phyloP scores from a whole-genome alignment of 345 rosid genomes.

The thale cress (Arabidopsis thaliana) region TAIR10.1 NC_003076.8:4569501-4570000 shows the following conservation, averaged over 20 bases:
- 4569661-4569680: slow-evolving; percentile 91
- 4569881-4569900: slow-evolving; percentile 96
- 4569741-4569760: slow-evolving; percentile 92
- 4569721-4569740: slow-evolving; percentile 93
- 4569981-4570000: slow-evolving; percentile 90
- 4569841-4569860: slow-evolving; percentile 82
- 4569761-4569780: slow-evolving; percentile 95
- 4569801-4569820: slow-evolving; percentile 85
- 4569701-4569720: slow-evolving; percentile 85
- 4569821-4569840: slow-evolving; percentile 89
- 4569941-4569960: slow-evolving; percentile 95
- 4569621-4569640: slow-evolving; percentile 96
- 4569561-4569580: slow-evolving; percentile 95
- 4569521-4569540: slow-evolving; percentile 77
- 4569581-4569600: slow-evolving; percentile 96
- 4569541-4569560: slow-evolving; percentile 96
- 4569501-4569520: slow-evolving; percentile 88
- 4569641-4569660: slow-evolving; percentile 82
- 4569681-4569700: slow-evolving; percentile 72
- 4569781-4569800: slow-evolving; percentile 78
- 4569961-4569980: slow-evolving; percentile 94
- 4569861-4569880: slow-evolving; percentile 97
- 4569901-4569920: slow-evolving; percentile 83
- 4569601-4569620: slow-evolving; percentile 76
- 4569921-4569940: slow-evolving; percentile 96